These are phyloP conservation scores for Termitomyces sp. DNA, from an alignment of 768 basidiomycete genomes.

Conservation along the genomic window DNA sequence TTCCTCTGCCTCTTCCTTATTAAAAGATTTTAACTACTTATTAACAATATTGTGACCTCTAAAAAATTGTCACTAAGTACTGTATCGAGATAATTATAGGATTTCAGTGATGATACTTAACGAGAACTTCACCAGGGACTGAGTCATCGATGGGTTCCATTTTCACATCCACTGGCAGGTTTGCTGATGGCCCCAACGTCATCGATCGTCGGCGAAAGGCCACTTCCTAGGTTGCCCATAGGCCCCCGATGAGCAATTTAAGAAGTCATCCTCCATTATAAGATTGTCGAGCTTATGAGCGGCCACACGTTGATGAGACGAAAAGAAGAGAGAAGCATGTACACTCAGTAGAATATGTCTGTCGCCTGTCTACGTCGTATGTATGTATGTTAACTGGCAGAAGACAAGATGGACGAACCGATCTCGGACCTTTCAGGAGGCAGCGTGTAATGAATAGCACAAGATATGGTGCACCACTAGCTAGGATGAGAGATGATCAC, in stretches of 20 bases:
- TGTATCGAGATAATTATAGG: too few species aligned
- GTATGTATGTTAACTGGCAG: too few species aligned
- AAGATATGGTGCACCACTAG: background rate
- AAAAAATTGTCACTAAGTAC: background rate
- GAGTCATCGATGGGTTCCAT: background rate
- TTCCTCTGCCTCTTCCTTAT: background rate
- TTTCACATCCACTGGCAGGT: background rate
- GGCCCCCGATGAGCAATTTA: background rate
- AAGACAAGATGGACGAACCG: background rate
- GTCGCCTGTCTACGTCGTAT: background rate
- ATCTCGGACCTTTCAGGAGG: background rate
- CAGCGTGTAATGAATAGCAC: background rate
- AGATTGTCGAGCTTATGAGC: background rate
- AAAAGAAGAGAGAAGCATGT: background rate
- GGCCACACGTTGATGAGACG: background rate
- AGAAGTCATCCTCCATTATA: background rate
- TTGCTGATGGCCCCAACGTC: background rate
- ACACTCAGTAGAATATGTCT: background rate
- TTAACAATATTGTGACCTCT: background rate
- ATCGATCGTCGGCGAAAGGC: background rate
- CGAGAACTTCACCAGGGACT: too few species aligned
- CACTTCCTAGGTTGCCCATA: background rate
- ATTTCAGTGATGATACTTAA: background rate
- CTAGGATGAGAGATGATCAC: conserved; percentile 2
- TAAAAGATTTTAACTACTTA: background rate